Evolutionary conservation across 164 flowering plant species (phyloP).

Genomic region (Vitis cinerea): DNA sequence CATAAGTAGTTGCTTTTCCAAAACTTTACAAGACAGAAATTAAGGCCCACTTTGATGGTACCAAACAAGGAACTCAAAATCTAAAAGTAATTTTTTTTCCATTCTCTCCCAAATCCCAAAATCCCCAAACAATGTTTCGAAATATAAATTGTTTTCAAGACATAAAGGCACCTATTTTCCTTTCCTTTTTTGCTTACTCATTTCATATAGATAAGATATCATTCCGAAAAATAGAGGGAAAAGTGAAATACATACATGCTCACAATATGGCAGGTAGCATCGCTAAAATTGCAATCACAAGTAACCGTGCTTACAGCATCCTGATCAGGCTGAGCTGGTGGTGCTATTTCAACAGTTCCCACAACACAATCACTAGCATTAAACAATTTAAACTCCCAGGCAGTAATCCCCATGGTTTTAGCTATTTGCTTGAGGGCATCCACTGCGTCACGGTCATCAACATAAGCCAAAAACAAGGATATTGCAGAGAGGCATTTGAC

Average conservation of each 20-base stretch:
- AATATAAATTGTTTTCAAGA: too few species aligned
- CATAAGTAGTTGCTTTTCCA: not conserved
- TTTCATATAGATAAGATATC: not conserved
- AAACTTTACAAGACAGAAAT: too few species aligned
- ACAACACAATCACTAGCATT: conserved; percentile 30
- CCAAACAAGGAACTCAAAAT: too few species aligned
- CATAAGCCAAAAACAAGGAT: not conserved
- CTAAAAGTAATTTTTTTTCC: too few species aligned
- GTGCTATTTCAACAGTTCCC: conserved; percentile 20
- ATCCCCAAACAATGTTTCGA: too few species aligned
- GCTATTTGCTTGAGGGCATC: conserved; percentile 31
- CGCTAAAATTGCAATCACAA: conserved; percentile 33
- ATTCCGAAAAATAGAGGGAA: not conserved
- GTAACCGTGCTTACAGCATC: conserved; percentile 23
- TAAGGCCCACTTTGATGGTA: not conserved
- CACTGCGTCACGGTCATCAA: conserved; percentile 16
- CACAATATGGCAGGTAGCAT: conserved; percentile 45
- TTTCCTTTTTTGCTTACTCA: too few species aligned
- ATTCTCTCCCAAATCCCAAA: too few species aligned
- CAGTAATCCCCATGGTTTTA: conserved; percentile 40
- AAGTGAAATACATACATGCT: conserved; percentile 28
- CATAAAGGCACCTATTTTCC: too few species aligned
- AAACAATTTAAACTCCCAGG: conserved; percentile 32
- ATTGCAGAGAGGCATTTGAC: too few species aligned
- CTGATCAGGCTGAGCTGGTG: conserved; percentile 3